Evolutionary conservation across 306 rosid genomes (phyloP).

Genomic region (Inga leiocalycina): DNA sequence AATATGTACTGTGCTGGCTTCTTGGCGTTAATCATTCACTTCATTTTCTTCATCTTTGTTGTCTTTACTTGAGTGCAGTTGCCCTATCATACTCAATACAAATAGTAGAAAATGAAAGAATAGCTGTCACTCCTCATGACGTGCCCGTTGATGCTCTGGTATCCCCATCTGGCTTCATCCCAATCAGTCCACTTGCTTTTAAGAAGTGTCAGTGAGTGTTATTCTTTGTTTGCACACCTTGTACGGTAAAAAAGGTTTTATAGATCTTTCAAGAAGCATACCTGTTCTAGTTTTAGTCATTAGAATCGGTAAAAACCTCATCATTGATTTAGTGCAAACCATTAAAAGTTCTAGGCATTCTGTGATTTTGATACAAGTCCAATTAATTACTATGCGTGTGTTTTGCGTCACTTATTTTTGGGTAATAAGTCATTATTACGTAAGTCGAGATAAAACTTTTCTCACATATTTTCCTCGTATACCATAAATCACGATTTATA

Average conservation of each 20-base stretch:
- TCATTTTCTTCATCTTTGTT: not conserved
- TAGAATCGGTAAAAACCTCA: not conserved
- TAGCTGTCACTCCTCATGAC: slow-evolving; percentile 56
- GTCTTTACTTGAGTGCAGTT: slow-evolving; percentile 45
- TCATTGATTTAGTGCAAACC: not conserved
- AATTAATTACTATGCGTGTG: not conserved
- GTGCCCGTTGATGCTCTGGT: slow-evolving; percentile 64
- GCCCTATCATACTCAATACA: slow-evolving; percentile 67
- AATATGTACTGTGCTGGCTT: not conserved
- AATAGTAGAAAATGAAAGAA: slow-evolving; percentile 55
- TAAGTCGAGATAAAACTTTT: no score
- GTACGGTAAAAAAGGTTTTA: not conserved
- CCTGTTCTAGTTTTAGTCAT: not conserved
- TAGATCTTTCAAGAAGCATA: not conserved
- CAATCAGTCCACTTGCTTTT: slow-evolving; percentile 53
- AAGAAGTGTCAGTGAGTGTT: slow-evolving; percentile 38
- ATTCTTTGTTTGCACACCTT: not conserved
- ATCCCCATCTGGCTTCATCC: slow-evolving; percentile 58
- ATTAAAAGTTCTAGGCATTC: not conserved
- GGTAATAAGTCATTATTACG: no score
- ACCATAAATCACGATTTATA: no score
- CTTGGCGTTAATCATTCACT: not conserved
- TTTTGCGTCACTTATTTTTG: no score
- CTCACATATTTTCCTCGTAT: no score
- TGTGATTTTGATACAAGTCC: not conserved